Conservation (phyloP, 192 early-diverging fungal genomes). For the Paraglomus occultum region DNA sequence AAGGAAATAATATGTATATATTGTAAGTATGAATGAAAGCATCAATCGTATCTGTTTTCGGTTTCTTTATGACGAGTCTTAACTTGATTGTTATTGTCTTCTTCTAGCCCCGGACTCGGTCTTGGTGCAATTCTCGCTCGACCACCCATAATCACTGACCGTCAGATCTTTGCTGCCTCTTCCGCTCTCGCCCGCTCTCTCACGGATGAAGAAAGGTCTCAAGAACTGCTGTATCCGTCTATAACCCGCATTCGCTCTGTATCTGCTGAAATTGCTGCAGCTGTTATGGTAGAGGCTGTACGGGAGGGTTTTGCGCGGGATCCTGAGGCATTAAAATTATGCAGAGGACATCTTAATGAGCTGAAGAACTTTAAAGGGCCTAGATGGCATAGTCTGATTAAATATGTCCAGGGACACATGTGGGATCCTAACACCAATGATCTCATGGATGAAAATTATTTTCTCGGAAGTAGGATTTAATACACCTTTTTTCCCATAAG, state of each 20-base stretch:
- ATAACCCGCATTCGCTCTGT: conserved; percentile 85
- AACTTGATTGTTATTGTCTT: conserved; percentile 30
- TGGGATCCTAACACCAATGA: conserved; percentile 37
- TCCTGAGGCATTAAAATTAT: conserved; percentile 45
- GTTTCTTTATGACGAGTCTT: neutral
- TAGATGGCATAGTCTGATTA: conserved; percentile 9
- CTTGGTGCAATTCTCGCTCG: conserved; percentile 79
- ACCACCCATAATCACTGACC: conserved; percentile 68
- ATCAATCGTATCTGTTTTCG: conserved; percentile 11
- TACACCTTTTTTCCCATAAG: no score
- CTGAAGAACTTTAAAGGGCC: neutral
- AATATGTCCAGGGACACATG: conserved; percentile 49
- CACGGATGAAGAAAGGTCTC: conserved; percentile 60
- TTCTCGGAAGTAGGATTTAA: no score
- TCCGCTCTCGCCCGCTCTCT: conserved; percentile 76
- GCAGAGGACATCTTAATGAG: conserved; percentile 31
- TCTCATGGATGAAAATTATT: neutral
- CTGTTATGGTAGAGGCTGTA: conserved; percentile 71
- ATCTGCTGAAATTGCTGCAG: conserved; percentile 75
- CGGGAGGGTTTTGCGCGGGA: conserved; percentile 59
- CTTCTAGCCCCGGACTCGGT: conserved; percentile 78
- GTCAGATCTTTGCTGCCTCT: conserved; percentile 80
- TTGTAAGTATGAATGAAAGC: conserved; percentile 45
- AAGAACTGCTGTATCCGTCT: conserved; percentile 81
- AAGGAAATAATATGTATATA: conserved; percentile 97